phyloP scores from a whole-genome alignment of 2,329 filamentous ascomycete species.

The Metarhizium humberi region DNA sequence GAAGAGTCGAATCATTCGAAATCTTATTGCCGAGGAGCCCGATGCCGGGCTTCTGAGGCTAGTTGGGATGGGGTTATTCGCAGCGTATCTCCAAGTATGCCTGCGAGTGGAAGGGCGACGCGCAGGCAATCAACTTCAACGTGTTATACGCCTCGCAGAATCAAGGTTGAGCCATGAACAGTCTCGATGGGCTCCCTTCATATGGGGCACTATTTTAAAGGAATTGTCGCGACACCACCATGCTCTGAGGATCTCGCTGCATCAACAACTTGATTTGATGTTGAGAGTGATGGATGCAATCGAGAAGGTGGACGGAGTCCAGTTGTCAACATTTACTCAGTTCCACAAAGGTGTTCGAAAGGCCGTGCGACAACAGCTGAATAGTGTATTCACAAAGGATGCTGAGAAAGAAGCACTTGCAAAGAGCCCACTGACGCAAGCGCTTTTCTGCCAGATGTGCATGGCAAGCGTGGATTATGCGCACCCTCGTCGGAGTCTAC shows the following conservation, averaged over 20 bases:
- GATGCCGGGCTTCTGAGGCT: conserved; percentile 13
- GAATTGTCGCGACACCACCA: conserved; percentile 20
- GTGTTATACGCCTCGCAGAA: conserved; percentile 21
- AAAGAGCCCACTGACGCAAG: background rate
- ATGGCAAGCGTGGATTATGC: no score
- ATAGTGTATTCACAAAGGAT: conserved; percentile 8
- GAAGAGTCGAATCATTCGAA: conserved; percentile 4
- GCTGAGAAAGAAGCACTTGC: background rate
- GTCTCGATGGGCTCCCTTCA: conserved; percentile 18
- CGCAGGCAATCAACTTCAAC: conserved; percentile 17
- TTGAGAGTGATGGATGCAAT: conserved; percentile 19
- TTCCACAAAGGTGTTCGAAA: conserved; percentile 15
- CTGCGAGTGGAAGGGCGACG: conserved; percentile 12
- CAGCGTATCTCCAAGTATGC: conserved; percentile 36
- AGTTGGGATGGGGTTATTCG: conserved; percentile 29
- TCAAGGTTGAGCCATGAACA: conserved; percentile 14
- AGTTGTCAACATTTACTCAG: conserved; percentile 11
- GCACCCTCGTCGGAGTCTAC: background rate
- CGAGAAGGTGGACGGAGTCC: conserved; percentile 14
- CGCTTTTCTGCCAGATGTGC: background rate
- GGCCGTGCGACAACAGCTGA: conserved; percentile 13
- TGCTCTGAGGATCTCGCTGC: conserved; percentile 16
- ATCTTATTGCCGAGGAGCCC: conserved; percentile 15
- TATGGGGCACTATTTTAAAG: conserved; percentile 26
- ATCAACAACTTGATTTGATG: conserved; percentile 21